These are phyloP conservation scores for Aspergillus biplanus DNA, from an alignment of 495 filamentous ascomycete genomes.

Conservation along the genomic window DNA sequence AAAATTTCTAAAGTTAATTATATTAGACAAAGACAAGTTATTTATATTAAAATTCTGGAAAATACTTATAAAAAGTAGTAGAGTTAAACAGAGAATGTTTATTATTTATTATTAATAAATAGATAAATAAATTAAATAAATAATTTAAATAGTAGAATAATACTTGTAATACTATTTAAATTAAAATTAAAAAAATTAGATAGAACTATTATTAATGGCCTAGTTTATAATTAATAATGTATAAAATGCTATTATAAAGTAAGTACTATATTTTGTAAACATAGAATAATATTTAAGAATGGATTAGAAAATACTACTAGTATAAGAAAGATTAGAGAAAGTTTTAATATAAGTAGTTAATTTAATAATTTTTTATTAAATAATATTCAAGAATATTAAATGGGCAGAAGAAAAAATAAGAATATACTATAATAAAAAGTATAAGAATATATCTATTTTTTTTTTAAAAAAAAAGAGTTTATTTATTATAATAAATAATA, in stretches of 20 bases:
- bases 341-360: neutral
- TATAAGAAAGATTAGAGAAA: neutral
- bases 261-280: neutral
- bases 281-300: neutral
- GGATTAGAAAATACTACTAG: neutral
- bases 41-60: neutral
- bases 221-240: neutral
- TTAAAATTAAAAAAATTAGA: neutral
- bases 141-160: neutral
- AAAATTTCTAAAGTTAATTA: neutral
- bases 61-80: neutral
- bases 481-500: constrained; percentile 2
- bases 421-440: neutral
- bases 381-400: neutral
- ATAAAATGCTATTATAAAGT: neutral
- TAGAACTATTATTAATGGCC: no score
- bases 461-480: neutral
- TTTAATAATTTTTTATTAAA: neutral
- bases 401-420: neutral
- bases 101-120: neutral
- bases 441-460: neutral
- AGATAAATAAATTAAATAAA: neutral
- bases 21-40: neutral
- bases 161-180: neutral
- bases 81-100: neutral